These are phyloP conservation scores for Musa itinerans DNA, from an alignment of 176 grass and related monocot species.

Conservation along the genomic window DNA sequence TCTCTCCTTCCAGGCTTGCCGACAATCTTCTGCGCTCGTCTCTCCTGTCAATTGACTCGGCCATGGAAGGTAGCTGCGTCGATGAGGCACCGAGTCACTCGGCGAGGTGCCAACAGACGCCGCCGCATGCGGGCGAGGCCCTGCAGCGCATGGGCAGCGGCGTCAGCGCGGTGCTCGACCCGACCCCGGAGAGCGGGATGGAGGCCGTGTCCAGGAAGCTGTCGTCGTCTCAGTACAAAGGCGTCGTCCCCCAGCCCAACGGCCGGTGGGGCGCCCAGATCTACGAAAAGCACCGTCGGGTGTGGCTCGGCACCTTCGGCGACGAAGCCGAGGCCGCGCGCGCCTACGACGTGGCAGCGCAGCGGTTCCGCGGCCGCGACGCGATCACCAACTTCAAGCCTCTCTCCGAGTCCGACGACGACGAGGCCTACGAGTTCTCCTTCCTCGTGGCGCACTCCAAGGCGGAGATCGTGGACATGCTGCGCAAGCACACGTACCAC, in stretches of 20 bases:
- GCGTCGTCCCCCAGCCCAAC: conserved; percentile 96
- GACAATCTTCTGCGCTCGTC: no score
- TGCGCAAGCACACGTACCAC: conserved; percentile 2
- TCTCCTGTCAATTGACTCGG: no score
- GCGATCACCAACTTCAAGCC: conserved; percentile 84
- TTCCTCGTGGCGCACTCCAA: not conserved
- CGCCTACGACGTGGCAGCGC: conserved; percentile 79
- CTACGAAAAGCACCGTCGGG: conserved; percentile 94
- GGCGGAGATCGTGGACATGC: not conserved
- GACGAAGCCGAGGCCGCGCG: conserved; percentile 57
- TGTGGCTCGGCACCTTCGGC: conserved; percentile 94
- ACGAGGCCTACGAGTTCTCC: not conserved
- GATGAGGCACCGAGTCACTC: no score
- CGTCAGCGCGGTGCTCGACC: not conserved
- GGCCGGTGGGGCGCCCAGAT: conserved; percentile 97
- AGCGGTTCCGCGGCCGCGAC: conserved; percentile 90
- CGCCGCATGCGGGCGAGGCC: not conserved
- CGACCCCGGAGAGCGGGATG: not conserved
- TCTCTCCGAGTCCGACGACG: conserved; percentile 37
- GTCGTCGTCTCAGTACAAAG: conserved; percentile 85
- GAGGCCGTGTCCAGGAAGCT: conserved; percentile 20
- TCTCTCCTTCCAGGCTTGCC: no score
- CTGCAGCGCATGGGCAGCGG: not conserved
- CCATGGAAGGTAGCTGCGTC: no score
- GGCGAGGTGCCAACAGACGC: no score